Conservation (phyloP, 495 filamentous ascomycete genomes). For the Talaromyces adpressus region DNA sequence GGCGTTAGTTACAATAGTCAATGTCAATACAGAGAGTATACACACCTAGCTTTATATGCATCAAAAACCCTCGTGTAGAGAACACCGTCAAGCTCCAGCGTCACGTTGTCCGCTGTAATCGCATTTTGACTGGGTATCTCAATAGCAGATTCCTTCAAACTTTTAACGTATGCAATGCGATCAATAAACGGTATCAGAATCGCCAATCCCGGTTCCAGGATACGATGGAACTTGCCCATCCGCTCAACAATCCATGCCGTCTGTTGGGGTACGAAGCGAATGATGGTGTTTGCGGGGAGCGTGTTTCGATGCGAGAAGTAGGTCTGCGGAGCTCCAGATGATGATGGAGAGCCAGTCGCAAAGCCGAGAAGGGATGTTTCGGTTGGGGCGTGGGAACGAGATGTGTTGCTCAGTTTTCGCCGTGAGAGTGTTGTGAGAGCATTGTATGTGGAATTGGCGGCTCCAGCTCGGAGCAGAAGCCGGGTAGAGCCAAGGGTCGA, state of each 20-base stretch:
- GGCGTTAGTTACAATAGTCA: not conserved
- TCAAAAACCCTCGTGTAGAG: conserved; percentile 94
- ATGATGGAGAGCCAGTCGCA: conserved; percentile 15
- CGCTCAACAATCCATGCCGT: conserved; percentile 99
- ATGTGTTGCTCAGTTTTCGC: conserved; percentile 28
- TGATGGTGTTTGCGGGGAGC: conserved; percentile 85
- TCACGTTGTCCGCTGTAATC: conserved; percentile 98
- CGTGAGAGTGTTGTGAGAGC: conserved; percentile 19
- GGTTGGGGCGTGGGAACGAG: conserved; percentile 21
- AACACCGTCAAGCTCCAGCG: conserved; percentile 89
- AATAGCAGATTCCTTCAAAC: conserved; percentile 88
- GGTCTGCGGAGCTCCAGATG: conserved; percentile 23
- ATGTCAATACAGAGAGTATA: not conserved
- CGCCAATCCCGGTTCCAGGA: conserved; percentile 84
- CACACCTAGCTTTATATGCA: conserved; percentile 89
- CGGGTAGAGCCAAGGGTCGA: conserved; percentile 6
- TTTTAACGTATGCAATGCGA: conserved; percentile 96
- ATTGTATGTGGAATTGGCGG: conserved; percentile 5
- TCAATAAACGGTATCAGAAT: conserved; percentile 87
- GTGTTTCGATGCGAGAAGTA: conserved; percentile 55
- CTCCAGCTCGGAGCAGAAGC: conserved; percentile 13
- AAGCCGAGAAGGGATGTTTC: conserved; percentile 25
- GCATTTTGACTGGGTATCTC: conserved; percentile 95
- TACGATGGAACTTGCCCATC: conserved; percentile 94
- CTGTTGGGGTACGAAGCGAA: conserved; percentile 97